Base-by-base conservation (phyloP, 2,329 filamentous ascomycete genomes). In the Aspergillus novoparasiticus region DNA sequence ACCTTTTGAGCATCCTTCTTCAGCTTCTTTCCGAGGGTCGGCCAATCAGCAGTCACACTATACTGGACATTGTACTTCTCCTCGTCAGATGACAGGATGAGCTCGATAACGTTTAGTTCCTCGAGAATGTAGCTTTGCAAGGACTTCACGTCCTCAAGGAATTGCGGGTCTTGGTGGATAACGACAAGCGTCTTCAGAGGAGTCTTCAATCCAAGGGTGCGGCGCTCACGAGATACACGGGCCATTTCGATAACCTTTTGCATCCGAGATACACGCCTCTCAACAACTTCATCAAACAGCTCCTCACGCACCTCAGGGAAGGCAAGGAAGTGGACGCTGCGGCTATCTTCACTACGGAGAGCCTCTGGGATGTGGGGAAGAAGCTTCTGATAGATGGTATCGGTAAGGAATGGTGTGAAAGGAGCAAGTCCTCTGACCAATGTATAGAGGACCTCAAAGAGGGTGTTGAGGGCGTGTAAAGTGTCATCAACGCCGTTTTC, bases 391-490 rank as follows among this genome's bases (percentile, higher is more conserved):
- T 97, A 99, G 77, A 99, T 97, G 76, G 89, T 95, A 72, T 99
- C 95, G 64, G 93, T 94, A 71, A 98, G 86, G 83, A 98, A 99
- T 9, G 95, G 95, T 0, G 91, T 96, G 79, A 99, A 98, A 3
- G 95, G 95, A 19, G 95, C 94, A 57, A 99, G 86, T 43, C 91
- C 93, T 66, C 93, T 88, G 74, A 92, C 91, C 43, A 98, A 85
- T 4, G 93, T 97, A 80, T 90, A 97, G 26, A 98, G 84, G 60
- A 97, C 92, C 79, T 97, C 93, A 72, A 96, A 97, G 9, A 98
- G 86, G 2, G 95, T 94, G 80, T 98, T 97, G 60, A 99, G 84
- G 0, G 94, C 95, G 73, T 96, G 92, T 57, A 90, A 83, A 12
- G 95, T 97, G 75, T 98, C 95, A 16, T 94, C 86, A 28, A 92